Conservation (phyloP, 345 rosid genomes). For the Euphorbia tirucalli region DNA sequence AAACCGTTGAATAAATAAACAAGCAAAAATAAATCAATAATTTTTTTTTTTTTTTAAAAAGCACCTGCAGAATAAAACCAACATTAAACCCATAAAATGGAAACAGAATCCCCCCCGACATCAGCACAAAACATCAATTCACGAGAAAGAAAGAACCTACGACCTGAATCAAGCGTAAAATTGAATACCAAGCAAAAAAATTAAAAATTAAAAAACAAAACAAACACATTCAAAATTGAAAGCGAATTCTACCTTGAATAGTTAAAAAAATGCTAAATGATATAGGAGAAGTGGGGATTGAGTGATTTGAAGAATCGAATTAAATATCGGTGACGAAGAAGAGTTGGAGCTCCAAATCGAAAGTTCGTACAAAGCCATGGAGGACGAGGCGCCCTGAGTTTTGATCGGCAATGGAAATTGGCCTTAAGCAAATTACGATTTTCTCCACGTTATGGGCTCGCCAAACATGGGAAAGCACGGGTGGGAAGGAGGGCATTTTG, state of each 20-base stretch:
- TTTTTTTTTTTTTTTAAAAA: too few species aligned
- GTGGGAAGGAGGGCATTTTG: conserved; percentile 14
- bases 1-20: conserved; percentile 22
- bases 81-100: conserved; percentile 18
- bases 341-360: conserved; percentile 44
- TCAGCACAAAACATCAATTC: conserved; percentile 1
- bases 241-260: conserved; percentile 40
- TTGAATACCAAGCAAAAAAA: background rate
- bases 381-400: conserved; percentile 60
- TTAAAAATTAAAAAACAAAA: too few species aligned
- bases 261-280: conserved; percentile 19
- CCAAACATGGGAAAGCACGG: background rate
- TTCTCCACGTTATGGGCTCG: conserved; percentile 35
- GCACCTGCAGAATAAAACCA: conserved; percentile 30
- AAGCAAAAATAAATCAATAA: conserved; percentile 10
- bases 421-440: conserved; percentile 29
- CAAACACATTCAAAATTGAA: conserved; percentile 5
- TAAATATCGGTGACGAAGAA: conserved; percentile 20
- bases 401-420: conserved; percentile 82
- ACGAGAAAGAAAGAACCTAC: conserved; percentile 30
- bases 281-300: conserved; percentile 10
- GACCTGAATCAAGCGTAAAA: conserved; percentile 36
- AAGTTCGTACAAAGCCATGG: conserved; percentile 60
- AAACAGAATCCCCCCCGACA: conserved; percentile 23
- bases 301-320: conserved; percentile 25